These are phyloP conservation scores for Hypoxylon perforatum DNA, from an alignment of 495 filamentous ascomycete genomes.

Conservation along the genomic window DNA sequence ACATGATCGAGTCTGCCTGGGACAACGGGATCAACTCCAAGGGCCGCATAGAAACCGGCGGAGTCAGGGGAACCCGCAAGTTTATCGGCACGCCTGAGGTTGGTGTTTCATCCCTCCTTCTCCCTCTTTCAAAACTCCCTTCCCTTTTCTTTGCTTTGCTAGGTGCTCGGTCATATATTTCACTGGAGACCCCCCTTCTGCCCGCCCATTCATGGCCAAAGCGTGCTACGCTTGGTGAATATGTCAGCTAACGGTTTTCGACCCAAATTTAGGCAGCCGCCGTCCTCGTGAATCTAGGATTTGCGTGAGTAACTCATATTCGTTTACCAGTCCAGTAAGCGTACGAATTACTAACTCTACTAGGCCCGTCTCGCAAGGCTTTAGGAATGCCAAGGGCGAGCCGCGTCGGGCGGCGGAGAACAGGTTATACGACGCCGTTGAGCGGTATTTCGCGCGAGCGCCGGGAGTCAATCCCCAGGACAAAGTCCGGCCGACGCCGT, in stretches of 20 bases:
- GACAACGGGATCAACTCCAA: constrained; percentile 81
- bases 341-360: neutral
- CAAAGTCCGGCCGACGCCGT: constrained; percentile 72
- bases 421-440: constrained; percentile 71
- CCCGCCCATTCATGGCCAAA: too few species aligned
- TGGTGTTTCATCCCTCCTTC: constrained; percentile 24
- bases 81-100: constrained; percentile 97
- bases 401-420: constrained; percentile 44
- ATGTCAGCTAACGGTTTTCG: neutral
- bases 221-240: neutral
- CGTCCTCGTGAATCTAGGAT: constrained; percentile 4
- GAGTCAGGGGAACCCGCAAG: constrained; percentile 87
- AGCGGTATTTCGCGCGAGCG: constrained; percentile 74
- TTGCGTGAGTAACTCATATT: neutral
- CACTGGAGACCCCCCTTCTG: neutral
- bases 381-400: constrained; percentile 45
- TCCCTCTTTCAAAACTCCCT: too few species aligned
- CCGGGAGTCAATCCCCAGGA: constrained; percentile 51
- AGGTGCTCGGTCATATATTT: neutral
- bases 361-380: constrained; percentile 54
- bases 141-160: neutral
- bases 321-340: neutral
- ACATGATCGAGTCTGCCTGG: constrained; percentile 91
- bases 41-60: constrained; percentile 85
- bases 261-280: neutral